phyloP scores from a whole-genome alignment of 805 yeast species.

The Debaryomyces maramus region DNA sequence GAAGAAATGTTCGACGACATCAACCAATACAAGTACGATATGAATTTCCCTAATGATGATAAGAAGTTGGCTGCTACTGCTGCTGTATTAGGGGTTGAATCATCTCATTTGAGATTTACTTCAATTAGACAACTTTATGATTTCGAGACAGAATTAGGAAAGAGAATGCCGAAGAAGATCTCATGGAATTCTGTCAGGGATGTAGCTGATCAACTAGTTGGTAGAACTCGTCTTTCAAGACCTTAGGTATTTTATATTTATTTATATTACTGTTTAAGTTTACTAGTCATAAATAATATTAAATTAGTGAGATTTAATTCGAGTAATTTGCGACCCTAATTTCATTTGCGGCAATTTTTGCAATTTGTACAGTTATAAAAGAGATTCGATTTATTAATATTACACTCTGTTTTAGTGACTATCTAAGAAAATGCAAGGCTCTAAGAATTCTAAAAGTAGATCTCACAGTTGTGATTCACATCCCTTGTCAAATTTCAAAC shows the following conservation, averaged over 20 bases:
- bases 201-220: slow-evolving; percentile 82
- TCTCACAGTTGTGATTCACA: background rate
- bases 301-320: too few species aligned
- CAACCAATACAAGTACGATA: slow-evolving; percentile 20
- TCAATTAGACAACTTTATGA: slow-evolving; percentile 78
- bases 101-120: slow-evolving; percentile 73
- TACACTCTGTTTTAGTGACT: too few species aligned
- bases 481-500: background rate
- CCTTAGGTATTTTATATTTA: background rate
- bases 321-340: slow-evolving; percentile 1
- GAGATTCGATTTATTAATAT: too few species aligned
- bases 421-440: background rate
- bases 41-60: slow-evolving; percentile 35
- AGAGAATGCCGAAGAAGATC: slow-evolving; percentile 85
- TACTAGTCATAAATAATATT: too few species aligned
- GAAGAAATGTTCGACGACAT: slow-evolving; percentile 49
- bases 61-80: slow-evolving; percentile 52
- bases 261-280: too few species aligned
- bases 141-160: slow-evolving; percentile 75
- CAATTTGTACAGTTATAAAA: too few species aligned
- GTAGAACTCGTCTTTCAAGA: slow-evolving; percentile 46
- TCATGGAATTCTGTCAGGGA: slow-evolving; percentile 80
- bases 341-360: slow-evolving; percentile 4
- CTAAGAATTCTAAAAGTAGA: background rate
- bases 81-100: slow-evolving; percentile 78